Evolutionary conservation across 1,284 basidiomycete species (phyloP).

Genomic region (Inonotus hispidus): DNA sequence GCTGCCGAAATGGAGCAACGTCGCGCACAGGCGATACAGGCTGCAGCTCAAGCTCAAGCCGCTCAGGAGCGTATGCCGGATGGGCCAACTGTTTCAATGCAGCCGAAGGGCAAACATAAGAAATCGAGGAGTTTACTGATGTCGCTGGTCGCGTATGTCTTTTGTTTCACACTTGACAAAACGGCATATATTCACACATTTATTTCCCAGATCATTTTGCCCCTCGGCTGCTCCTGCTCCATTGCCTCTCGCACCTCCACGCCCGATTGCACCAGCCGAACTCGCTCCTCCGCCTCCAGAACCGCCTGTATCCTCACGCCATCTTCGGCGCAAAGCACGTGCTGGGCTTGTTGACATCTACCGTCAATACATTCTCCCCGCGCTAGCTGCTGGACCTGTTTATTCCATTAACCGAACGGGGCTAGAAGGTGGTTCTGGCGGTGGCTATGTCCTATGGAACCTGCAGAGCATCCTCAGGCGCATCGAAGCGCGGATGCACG

Average conservation of each 20-base stretch:
- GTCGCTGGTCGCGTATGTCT: constrained; percentile 57
- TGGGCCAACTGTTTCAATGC: constrained; percentile 12
- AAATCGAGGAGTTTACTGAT: constrained; percentile 62
- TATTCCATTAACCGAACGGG: constrained; percentile 13
- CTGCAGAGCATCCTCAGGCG: constrained; percentile 48
- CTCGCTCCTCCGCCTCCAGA: constrained; percentile 11
- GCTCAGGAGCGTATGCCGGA: constrained; percentile 5
- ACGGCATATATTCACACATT: not conserved
- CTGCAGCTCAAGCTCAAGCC: constrained; percentile 19
- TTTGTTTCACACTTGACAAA: not conserved
- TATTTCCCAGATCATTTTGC: constrained; percentile 33
- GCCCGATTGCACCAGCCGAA: not conserved
- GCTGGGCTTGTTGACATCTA: constrained; percentile 73
- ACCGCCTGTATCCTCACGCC: constrained; percentile 20
- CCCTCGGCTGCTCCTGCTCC: constrained; percentile 25
- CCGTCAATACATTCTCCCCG: constrained; percentile 56
- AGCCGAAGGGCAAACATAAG: constrained; percentile 34
- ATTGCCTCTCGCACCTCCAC: constrained; percentile 25
- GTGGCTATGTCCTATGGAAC: constrained; percentile 48
- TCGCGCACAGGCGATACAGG: constrained; percentile 23
- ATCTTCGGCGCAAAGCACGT: constrained; percentile 63
- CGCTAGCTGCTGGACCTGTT: constrained; percentile 24
- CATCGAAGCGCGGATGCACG: constrained; percentile 41
- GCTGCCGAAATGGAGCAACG: constrained; percentile 36
- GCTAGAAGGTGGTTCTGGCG: constrained; percentile 31